A percentile compares a stretch with the other conserved stretches of the same genome.
These are phyloP conservation scores for Saccharata proteae DNA, from an alignment of 2,329 filamentous ascomycete species.

Conservation along the genomic window DNA sequence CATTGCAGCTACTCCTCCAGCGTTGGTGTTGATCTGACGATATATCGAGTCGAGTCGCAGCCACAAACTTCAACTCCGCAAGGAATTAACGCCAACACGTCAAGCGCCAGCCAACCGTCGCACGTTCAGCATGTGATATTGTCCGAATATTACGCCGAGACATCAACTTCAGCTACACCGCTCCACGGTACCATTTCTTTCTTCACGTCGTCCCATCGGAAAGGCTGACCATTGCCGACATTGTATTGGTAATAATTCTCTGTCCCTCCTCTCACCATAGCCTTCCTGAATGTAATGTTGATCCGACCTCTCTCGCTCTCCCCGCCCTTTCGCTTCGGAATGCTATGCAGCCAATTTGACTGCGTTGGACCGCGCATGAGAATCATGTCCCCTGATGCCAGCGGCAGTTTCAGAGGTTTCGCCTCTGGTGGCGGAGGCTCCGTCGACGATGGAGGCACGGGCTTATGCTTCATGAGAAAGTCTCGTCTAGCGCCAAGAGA, in stretches of 20 bases:
- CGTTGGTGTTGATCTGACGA: too few species aligned
- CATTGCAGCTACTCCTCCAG: too few species aligned
- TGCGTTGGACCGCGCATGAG: slow-evolving; percentile 69
- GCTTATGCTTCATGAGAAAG: slow-evolving; percentile 72
- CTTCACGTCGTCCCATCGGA: slow-evolving; percentile 49
- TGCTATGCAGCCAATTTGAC: slow-evolving; percentile 62
- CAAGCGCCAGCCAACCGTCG: too few species aligned
- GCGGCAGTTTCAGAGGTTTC: slow-evolving; percentile 36
- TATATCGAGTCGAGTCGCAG: too few species aligned
- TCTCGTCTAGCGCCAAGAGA: slow-evolving; percentile 61
- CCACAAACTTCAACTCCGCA: too few species aligned
- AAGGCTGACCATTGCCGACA: slow-evolving; percentile 57
- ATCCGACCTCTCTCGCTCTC: slow-evolving; percentile 48
- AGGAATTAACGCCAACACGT: too few species aligned
- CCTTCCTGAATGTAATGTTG: slow-evolving; percentile 68
- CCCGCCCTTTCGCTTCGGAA: slow-evolving; percentile 60
- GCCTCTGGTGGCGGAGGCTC: too few species aligned
- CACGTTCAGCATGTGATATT: too few species aligned
- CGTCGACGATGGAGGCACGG: slow-evolving; percentile 26
- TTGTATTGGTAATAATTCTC: slow-evolving; percentile 82
- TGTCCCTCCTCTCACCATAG: slow-evolving; percentile 58
- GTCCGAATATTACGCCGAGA: too few species aligned
- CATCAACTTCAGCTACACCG: too few species aligned
- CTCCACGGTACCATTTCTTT: slow-evolving; percentile 39
- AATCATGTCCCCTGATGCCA: slow-evolving; percentile 64